phyloP scores from a whole-genome alignment of 768 basidiomycete species.

The Phaeotremella fagi region DNA sequence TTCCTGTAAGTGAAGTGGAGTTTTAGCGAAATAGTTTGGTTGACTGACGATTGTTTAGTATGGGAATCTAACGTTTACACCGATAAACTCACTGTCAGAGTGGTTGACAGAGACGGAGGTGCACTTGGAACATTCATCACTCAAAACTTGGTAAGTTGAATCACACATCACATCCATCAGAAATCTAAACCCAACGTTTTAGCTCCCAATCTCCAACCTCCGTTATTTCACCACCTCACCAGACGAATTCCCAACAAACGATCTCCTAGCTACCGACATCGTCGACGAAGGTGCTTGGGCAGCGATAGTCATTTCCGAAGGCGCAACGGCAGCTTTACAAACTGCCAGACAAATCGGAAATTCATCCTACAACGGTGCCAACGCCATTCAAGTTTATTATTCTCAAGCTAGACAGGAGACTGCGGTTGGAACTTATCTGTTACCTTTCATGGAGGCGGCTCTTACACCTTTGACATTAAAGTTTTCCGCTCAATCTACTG shows the following conservation, averaged over 20 bases:
- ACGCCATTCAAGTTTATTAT: slow-evolving; percentile 51
- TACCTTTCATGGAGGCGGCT: slow-evolving; percentile 46
- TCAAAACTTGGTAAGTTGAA: slow-evolving; percentile 33
- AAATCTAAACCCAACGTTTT: background rate
- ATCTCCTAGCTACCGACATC: slow-evolving; percentile 46
- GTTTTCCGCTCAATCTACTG: slow-evolving; percentile 21
- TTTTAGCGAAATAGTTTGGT: background rate
- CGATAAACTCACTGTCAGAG: slow-evolving; percentile 50
- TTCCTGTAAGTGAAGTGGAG: slow-evolving; percentile 33
- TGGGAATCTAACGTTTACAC: slow-evolving; percentile 43
- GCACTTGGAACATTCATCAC: slow-evolving; percentile 47
- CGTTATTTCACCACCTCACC: slow-evolving; percentile 36
- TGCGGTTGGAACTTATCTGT: slow-evolving; percentile 50
- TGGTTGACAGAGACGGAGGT: slow-evolving; percentile 51
- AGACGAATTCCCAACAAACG: slow-evolving; percentile 34
- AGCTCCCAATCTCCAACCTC: slow-evolving; percentile 29
- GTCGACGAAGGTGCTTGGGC: slow-evolving; percentile 52
- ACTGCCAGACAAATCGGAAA: slow-evolving; percentile 50
- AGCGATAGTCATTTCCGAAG: slow-evolving; percentile 51
- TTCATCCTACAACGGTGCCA: slow-evolving; percentile 47
- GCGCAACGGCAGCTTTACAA: slow-evolving; percentile 46
- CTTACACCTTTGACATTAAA: slow-evolving; percentile 16
- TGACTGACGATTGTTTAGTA: slow-evolving; percentile 26
- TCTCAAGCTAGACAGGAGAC: slow-evolving; percentile 53
- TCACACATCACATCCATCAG: slow-evolving; percentile 1